phyloP scores from a whole-genome alignment of 2,329 filamentous ascomycete genomes.

The Xylariaceae sp. region DNA sequence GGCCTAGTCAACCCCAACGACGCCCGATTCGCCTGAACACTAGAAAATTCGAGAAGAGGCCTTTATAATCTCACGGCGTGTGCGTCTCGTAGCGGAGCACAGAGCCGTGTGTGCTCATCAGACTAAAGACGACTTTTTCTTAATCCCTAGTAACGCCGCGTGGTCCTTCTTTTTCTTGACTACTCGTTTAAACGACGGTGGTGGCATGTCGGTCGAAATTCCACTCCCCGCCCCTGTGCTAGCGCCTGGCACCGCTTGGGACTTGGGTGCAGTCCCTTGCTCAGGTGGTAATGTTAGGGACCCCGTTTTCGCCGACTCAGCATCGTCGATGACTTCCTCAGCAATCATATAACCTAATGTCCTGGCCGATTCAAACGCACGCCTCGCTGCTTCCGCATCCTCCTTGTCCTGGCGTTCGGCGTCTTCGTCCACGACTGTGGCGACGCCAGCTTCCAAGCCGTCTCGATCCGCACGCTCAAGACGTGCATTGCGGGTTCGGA shows the following conservation, averaged over 20 bases:
- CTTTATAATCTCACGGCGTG: too few relatives aligned
- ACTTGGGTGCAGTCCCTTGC: background rate
- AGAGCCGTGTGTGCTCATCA: conserved; percentile 26
- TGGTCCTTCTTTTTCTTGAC: conserved; percentile 87
- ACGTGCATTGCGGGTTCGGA: conserved; percentile 83
- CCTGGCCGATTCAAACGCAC: conserved; percentile 67
- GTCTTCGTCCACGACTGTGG: conserved; percentile 55
- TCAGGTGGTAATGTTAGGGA: conserved; percentile 3
- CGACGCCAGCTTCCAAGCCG: conserved; percentile 54
- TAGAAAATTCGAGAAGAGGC: too few relatives aligned
- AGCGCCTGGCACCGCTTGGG: conserved; percentile 25
- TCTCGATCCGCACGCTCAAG: conserved; percentile 72
- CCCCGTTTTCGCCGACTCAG: conserved; percentile 8
- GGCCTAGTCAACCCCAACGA: too few relatives aligned
- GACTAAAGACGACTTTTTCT: conserved; percentile 68
- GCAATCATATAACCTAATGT: conserved; percentile 51
- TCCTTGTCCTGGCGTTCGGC: conserved; percentile 67
- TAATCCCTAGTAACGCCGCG: conserved; percentile 72
- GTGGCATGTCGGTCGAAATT: conserved; percentile 40
- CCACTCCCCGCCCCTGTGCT: conserved; percentile 14
- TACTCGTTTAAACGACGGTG: conserved; percentile 68
- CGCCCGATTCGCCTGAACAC: too few relatives aligned
- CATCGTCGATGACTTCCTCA: conserved; percentile 38
- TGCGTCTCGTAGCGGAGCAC: too few relatives aligned
- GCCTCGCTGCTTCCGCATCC: conserved; percentile 74